Base-by-base conservation (phyloP, 352 stramenopile genomes). In the Pythium phragmiticola region DNA sequence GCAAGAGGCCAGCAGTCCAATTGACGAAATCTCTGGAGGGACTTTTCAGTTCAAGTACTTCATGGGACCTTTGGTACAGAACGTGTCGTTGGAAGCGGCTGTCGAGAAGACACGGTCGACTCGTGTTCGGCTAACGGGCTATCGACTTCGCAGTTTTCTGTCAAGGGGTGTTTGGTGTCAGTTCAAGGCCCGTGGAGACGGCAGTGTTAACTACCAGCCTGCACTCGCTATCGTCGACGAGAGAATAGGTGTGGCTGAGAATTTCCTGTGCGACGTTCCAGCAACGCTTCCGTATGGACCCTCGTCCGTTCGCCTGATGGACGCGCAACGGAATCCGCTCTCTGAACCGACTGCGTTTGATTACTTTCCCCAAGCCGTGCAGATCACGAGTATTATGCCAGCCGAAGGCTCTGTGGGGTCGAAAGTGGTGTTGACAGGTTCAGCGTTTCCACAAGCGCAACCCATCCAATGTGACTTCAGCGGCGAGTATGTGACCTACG, bases 191-290 rank as follows among this genome's bases (percentile, higher is more conserved):
- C 16, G 30, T 42, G 48, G 28, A 34, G 19, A 57, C 21, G 3
- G 14, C 9, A 9, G 8, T 34, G 16, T 21, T 0, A 21, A 45
- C 16, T 9, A n/a, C 30, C 46, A 43, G 37, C 19, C 14, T n/a
- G 39, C 45, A 5, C 4, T 8, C 1, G 34, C n/a, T 26, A 13
- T 12, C 14, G n/a, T 45, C 7, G 28, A 21, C 8, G 21, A 36
- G 19, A 54, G 14, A 30, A 2, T 3, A 7, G n/a, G 23, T 11
- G 34, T 9, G 2, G 6, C 26, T n/a, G 42, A 39, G 4, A 37
- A 26, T 34, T 1, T 66, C 0, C 12, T 57, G 2, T 70, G 63
- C 21, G 63, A 64, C 2, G n/a, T 70, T 42, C 50, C 63, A 8
- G 23, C 14, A 1, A 37, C 34, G 30, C 43, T 70, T 7, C 12